Conservation (phyloP, 176 grass and related monocot species). For the Bothriochloa decipiens region DNA sequence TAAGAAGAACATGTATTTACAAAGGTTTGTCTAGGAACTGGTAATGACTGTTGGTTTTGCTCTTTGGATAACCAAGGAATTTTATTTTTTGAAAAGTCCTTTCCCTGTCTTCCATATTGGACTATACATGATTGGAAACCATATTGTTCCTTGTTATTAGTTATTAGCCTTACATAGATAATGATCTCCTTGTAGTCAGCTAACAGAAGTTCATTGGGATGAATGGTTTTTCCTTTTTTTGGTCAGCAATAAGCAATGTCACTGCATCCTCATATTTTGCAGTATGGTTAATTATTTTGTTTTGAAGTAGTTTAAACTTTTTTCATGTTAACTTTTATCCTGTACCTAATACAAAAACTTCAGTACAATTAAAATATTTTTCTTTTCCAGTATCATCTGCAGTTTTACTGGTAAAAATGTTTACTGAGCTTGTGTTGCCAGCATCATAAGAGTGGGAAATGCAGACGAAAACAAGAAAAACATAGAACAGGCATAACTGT, state of each 20-base stretch:
- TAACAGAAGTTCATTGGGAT: neutral
- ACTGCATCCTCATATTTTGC: neutral
- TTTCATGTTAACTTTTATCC: slow-evolving; percentile 11
- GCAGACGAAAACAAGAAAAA: neutral
- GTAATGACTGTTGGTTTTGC: neutral
- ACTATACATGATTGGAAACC: neutral
- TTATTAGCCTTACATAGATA: neutral
- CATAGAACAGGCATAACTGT: slow-evolving; percentile 6
- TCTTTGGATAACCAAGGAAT: slow-evolving; percentile 1
- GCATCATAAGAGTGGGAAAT: slow-evolving; percentile 7
- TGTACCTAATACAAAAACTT: slow-evolving; percentile 13
- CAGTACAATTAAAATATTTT: neutral
- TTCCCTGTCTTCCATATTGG: neutral
- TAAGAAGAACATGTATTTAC: neutral
- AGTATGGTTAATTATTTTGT: neutral
- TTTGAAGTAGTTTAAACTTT: neutral
- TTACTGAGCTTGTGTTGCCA: neutral
- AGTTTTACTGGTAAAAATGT: neutral
- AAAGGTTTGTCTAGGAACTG: neutral
- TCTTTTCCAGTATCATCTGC: neutral
- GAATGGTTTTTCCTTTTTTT: neutral
- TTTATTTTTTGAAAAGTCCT: neutral
- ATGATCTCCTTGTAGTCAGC: neutral
- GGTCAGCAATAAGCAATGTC: neutral
- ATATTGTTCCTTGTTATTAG: slow-evolving; percentile 9